Percentiles rank a stretch among this genome's conserved stretches.
phyloP scores from a whole-genome alignment of 2,329 filamentous ascomycete genomes.

The Xylaria hypoxylon region DNA sequence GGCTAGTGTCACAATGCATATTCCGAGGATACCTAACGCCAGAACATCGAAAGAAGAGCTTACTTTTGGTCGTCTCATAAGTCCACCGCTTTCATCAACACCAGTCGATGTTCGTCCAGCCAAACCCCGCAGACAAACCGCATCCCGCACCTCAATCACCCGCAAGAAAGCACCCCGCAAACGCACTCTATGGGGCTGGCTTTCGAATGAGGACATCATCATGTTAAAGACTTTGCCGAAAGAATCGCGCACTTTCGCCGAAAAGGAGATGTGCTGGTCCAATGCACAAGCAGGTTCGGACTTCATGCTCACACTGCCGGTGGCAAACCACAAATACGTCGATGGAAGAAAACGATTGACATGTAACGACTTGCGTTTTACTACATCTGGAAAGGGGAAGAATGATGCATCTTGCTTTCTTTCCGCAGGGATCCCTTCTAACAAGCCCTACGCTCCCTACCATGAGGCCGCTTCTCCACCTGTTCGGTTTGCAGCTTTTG shows the following conservation, averaged over 20 bases:
- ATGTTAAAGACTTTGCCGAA: slow-evolving; percentile 3
- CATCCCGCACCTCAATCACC: neutral
- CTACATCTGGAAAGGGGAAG: neutral
- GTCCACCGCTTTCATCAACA: slow-evolving; percentile 5
- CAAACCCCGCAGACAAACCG: neutral
- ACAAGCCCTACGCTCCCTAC: slow-evolving; percentile 36
- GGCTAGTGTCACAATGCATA: neutral
- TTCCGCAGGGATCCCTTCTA: slow-evolving; percentile 40
- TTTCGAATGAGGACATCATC: neutral
- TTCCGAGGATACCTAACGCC: neutral
- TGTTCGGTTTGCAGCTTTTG: neutral
- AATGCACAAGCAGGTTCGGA: slow-evolving; percentile 20
- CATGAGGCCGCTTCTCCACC: slow-evolving; percentile 3
- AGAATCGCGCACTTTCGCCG: slow-evolving; percentile 4
- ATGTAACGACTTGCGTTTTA: slow-evolving; percentile 24
- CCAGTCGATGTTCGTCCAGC: neutral
- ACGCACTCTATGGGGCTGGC: neutral
- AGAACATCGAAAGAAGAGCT: neutral
- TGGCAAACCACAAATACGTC: slow-evolving; percentile 29
- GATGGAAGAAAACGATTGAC: slow-evolving; percentile 17
- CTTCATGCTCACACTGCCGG: slow-evolving; percentile 26
- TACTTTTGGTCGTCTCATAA: neutral
- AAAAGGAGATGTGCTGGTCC: slow-evolving; percentile 24
- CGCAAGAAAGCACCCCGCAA: slow-evolving; percentile 5
- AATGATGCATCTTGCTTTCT: slow-evolving; percentile 15